A percentile compares a stretch with the other conserved stretches of the same genome.
phyloP scores from a whole-genome alignment of 345 rosid species.

The Lumnitzera racemosa region DNA sequence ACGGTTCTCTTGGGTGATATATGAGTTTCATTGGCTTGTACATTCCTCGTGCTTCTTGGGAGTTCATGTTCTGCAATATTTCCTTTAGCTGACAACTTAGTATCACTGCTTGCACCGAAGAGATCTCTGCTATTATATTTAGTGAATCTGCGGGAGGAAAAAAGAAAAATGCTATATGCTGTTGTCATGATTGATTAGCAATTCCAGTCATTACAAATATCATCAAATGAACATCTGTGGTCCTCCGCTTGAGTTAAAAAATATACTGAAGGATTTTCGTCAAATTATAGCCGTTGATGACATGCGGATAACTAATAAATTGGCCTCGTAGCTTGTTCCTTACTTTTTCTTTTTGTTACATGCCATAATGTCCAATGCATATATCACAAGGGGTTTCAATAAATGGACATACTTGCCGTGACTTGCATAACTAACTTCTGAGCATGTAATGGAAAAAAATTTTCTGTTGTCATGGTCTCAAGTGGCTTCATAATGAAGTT shows the following conservation, averaged over 20 bases:
- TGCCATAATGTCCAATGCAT: too few species aligned
- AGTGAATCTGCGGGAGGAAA: constrained; percentile 36
- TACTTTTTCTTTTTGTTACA: too few species aligned
- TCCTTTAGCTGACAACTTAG: constrained; percentile 73
- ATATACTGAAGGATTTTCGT: too few species aligned
- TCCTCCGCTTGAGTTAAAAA: neutral
- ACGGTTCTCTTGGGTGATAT: constrained; percentile 65
- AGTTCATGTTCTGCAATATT: constrained; percentile 40
- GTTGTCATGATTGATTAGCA: neutral
- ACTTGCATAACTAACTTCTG: too few species aligned
- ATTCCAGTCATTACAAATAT: neutral
- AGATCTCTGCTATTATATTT: constrained; percentile 50
- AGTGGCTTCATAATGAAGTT: too few species aligned
- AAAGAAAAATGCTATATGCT: constrained; percentile 1
- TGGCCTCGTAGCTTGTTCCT: too few species aligned
- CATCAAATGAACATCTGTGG: neutral
- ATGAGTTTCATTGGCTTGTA: constrained; percentile 54
- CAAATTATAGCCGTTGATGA: too few species aligned
- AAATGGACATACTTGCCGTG: too few species aligned
- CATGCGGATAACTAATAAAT: too few species aligned
- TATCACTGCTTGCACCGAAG: constrained; percentile 63
- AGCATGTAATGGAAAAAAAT: too few species aligned
- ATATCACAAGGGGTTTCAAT: too few species aligned
- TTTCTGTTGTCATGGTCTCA: too few species aligned
- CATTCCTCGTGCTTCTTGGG: constrained; percentile 36